Base-by-base conservation (phyloP, 164 flowering plant genomes). In the Nymphaea colorata region DNA sequence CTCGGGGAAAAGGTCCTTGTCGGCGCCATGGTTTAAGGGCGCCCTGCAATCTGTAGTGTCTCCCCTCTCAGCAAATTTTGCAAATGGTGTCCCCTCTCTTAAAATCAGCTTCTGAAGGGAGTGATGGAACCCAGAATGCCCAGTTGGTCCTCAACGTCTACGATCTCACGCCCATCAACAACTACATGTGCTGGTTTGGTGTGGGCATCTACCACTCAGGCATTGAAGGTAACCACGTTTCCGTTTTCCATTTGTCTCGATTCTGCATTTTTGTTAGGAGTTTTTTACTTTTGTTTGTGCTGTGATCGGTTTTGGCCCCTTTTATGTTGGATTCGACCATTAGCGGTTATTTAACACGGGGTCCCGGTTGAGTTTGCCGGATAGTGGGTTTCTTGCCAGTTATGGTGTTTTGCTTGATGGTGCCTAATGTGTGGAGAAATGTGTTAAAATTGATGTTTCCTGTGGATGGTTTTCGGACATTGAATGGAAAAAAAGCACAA, bases 141-240 rank as follows among this genome's bases (percentile, higher is more conserved):
- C 42, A 67, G 67, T 68, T 90, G 72, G 86, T 80, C 69, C 89
- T 87, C 15, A 90, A 90, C 76, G 80, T 90, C 10, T 90, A 90
- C 76, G 96, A 90, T 81, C 88, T 90, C 25, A 87, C 96, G 8
- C 91, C 91, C 59, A 53, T 85, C 53, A 90, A 90, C 71, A 79
- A 86, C 70, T 87, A 90, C 68, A 84, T 90, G 47, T 87, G 83
- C 76, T 87, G 87, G 89, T 72, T 87, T 18, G 96, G 96, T 12
- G 79, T 85, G n/a, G 93, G 96, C 41, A 78, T 89, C 59, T 87
- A 82, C 73, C 96, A 89, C 73, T 87, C 96, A 0, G 93, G 96
- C 36, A 82, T 89, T 41, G 93, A 89, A 86, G 89, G 96, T 89
- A 75, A 61, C 36, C 64, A n/a, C 18, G 25, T 36, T 61, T 36